Evolutionary conservation across 2,329 filamentous ascomycete genomes (phyloP).

Genomic region (Colletotrichum sp.): DNA sequence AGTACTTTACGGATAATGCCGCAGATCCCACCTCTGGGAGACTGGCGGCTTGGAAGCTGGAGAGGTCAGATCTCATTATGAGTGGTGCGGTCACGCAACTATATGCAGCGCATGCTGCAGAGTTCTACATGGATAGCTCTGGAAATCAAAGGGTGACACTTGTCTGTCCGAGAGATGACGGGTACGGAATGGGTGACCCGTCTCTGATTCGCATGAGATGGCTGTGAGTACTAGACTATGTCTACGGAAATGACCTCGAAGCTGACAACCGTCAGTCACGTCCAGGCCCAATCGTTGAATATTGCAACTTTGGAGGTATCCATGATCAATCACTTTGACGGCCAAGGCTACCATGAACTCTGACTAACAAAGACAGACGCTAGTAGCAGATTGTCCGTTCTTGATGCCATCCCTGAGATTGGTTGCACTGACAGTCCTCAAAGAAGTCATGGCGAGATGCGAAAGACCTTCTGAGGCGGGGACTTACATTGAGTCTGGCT

Average conservation of each 20-base stretch:
- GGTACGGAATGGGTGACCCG: background rate
- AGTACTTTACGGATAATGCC: background rate
- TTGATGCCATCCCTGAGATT: background rate
- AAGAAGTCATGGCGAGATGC: background rate
- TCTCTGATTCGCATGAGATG: background rate
- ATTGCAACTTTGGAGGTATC: background rate
- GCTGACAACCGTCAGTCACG: background rate
- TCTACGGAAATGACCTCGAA: background rate
- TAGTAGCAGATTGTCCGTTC: background rate
- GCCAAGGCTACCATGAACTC: background rate
- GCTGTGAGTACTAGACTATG: background rate
- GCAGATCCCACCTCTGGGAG: background rate
- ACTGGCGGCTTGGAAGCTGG: background rate
- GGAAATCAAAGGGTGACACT: background rate
- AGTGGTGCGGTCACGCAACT: background rate
- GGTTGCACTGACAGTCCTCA: background rate
- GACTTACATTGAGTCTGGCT: background rate
- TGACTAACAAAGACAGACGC: background rate
- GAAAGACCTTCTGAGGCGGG: background rate
- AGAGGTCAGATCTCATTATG: background rate
- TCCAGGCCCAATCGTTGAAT: background rate
- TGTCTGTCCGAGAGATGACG: background rate
- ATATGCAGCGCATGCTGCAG: background rate
- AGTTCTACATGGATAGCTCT: background rate
- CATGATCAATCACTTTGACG: background rate